These are phyloP conservation scores for Colletotrichum sp. DNA, from an alignment of 2,329 filamentous ascomycete genomes.

Conservation along the genomic window DNA sequence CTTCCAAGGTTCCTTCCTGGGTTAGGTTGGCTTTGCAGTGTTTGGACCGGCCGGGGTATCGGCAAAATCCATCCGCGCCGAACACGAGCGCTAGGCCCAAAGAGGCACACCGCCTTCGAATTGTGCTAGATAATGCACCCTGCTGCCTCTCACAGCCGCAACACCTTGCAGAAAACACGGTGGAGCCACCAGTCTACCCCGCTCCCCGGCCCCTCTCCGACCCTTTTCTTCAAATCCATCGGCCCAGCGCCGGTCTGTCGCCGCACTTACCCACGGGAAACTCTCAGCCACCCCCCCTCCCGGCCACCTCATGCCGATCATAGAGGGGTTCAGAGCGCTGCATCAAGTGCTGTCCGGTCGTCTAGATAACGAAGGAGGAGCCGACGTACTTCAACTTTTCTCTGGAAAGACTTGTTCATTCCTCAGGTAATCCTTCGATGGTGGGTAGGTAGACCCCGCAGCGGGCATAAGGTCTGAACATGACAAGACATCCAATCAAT, in stretches of 20 bases:
- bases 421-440: background rate
- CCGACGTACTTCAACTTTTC: background rate
- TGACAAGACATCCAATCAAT: background rate
- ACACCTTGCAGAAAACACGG: background rate
- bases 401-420: background rate
- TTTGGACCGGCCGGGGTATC: background rate
- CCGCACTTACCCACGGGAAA: background rate
- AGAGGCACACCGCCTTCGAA: background rate
- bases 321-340: background rate
- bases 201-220: background rate
- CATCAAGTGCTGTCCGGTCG: background rate
- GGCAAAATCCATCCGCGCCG: slow-evolving; percentile 13
- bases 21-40: background rate
- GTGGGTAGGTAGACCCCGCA: background rate
- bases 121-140: background rate
- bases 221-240: background rate
- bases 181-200: background rate
- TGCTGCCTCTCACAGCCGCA: background rate
- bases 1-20: background rate
- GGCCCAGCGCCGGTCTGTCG: background rate
- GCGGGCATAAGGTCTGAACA: background rate
- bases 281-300: background rate
- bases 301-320: background rate
- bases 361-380: background rate
- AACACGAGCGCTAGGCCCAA: background rate